phyloP scores from a whole-genome alignment of 805 yeast species.

The Teunomyces cretensis region DNA sequence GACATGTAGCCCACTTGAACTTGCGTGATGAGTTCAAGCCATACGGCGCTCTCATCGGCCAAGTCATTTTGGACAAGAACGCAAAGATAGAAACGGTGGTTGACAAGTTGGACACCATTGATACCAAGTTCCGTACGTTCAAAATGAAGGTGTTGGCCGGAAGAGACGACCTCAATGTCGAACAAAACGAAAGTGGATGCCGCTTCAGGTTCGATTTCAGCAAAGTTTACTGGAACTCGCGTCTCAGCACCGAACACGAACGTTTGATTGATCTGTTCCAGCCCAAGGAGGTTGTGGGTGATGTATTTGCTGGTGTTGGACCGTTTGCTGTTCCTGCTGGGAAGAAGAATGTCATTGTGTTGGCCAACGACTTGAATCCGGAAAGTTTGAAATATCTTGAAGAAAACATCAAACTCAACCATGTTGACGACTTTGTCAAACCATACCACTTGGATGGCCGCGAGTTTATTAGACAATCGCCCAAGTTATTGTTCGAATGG shows the following conservation, averaged over 20 bases:
- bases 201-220: conserved; percentile 83
- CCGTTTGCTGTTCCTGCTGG: conserved; percentile 98
- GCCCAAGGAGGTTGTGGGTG: conserved; percentile 77
- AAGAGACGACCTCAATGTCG: conserved; percentile 67
- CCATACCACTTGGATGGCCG: conserved; percentile 81
- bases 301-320: conserved; percentile 98
- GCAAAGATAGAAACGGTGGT: conserved; percentile 83
- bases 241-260: conserved; percentile 91
- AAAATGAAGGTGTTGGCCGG: conserved; percentile 95
- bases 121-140: conserved; percentile 86
- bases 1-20: conserved; percentile 94
- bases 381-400: conserved; percentile 71
- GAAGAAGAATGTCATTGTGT: conserved; percentile 70
- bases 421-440: conserved; percentile 56
- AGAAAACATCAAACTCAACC: conserved; percentile 64
- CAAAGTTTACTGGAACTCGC: conserved; percentile 96
- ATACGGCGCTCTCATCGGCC: conserved; percentile 78
- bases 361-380: conserved; percentile 94
- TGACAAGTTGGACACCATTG: conserved; percentile 84
- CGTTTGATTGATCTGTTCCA: conserved; percentile 64
- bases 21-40: conserved; percentile 82
- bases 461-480: conserved; percentile 66
- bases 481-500: conserved; percentile 51
- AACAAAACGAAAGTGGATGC: conserved; percentile 87
- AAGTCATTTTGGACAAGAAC: conserved; percentile 86